Conservation (phyloP, 2,329 filamentous ascomycete genomes). For the Cytospora piceicola region DNA sequence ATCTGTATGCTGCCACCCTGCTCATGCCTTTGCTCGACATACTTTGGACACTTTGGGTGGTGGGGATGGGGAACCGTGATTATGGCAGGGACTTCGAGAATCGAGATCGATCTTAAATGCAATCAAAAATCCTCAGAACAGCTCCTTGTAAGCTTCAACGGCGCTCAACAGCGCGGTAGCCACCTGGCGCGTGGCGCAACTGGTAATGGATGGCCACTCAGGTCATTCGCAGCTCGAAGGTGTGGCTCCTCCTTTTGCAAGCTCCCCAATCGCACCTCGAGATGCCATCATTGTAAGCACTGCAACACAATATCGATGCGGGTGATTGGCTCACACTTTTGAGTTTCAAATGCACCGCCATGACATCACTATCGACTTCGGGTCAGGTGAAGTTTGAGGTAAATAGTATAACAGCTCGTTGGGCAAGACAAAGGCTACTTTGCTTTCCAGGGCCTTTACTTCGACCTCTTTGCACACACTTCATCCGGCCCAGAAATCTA, state of each 20-base stretch:
- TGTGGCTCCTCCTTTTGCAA: conserved; percentile 20
- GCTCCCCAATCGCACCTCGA: conserved; percentile 19
- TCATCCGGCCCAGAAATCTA: too few relatives aligned
- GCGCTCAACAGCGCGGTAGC: not conserved
- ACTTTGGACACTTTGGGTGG: not conserved
- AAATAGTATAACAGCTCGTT: not conserved
- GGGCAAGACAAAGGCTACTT: not conserved
- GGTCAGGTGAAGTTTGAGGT: not conserved
- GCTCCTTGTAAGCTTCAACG: conserved; percentile 9
- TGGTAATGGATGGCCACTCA: conserved; percentile 15
- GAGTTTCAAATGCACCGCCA: conserved; percentile 20
- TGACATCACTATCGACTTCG: conserved; percentile 27
- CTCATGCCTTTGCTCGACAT: too few relatives aligned
- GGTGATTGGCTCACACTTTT: conserved; percentile 9
- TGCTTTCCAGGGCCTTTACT: not conserved
- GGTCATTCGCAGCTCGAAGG: conserved; percentile 9
- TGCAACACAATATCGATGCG: conserved; percentile 8
- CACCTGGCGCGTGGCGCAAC: conserved; percentile 1
- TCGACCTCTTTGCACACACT: not conserved
- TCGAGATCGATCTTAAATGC: too few relatives aligned
- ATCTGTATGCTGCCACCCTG: not conserved
- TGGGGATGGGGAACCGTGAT: not conserved
- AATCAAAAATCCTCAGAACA: too few relatives aligned
- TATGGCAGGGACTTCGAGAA: not conserved
- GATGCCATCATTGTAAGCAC: not conserved